Evolutionary conservation across 192 early-diverging fungal genomes (phyloP).

Genomic region (Dissophora ornata): DNA sequence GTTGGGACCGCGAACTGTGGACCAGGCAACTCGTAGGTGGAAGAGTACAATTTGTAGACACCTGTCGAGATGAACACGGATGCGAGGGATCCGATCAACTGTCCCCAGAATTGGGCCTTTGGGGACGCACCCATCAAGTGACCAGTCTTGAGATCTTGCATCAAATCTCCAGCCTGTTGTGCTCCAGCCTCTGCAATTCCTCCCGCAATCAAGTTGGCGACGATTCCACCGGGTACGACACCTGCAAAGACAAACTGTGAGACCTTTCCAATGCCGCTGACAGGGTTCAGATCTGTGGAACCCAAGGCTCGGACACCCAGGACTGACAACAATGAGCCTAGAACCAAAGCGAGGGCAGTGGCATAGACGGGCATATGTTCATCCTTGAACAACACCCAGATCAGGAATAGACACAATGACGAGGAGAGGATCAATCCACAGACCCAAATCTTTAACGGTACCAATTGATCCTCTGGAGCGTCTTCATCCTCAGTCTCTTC

Average conservation of each 20-base stretch:
- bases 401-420: conserved; percentile 68
- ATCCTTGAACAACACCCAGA: conserved; percentile 70
- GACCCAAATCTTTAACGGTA: conserved; percentile 70
- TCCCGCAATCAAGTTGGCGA: conserved; percentile 82
- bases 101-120: conserved; percentile 85
- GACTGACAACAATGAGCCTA: conserved; percentile 81
- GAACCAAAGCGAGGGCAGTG: conserved; percentile 72
- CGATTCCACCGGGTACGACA: conserved; percentile 74
- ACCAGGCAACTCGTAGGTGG: conserved; percentile 76
- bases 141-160: conserved; percentile 89
- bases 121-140: conserved; percentile 86
- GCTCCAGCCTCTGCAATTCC: conserved; percentile 80
- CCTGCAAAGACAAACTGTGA: conserved; percentile 87
- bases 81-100: conserved; percentile 82
- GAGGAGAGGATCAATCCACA: conserved; percentile 73
- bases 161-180: conserved; percentile 60
- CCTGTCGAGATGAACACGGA: conserved; percentile 77
- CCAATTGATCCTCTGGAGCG: conserved; percentile 64
- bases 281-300: conserved; percentile 86
- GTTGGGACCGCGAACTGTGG: conserved; percentile 77
- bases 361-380: conserved; percentile 71
- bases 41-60: conserved; percentile 76
- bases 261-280: conserved; percentile 85
- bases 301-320: conserved; percentile 86
- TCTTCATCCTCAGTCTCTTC: conserved; percentile 52